Conservation (phyloP, 768 basidiomycete genomes). For the Galerina sulciceps region DNA sequence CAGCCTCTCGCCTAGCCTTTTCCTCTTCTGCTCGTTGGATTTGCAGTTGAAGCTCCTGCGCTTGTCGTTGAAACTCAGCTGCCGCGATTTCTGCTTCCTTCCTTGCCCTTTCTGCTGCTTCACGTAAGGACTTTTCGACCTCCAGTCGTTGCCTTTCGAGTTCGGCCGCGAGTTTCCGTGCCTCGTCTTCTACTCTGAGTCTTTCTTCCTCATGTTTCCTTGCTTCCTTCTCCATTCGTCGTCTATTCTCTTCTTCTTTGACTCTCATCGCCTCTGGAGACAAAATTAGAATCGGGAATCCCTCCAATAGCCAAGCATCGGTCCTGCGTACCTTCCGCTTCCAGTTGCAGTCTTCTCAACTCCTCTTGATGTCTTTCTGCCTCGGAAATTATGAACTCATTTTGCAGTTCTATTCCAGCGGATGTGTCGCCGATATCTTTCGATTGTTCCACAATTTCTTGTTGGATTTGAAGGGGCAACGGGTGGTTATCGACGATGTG, state of each 20-base stretch:
- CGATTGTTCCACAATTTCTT: conserved; percentile 54
- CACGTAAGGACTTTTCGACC: too few species aligned
- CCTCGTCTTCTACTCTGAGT: conserved; percentile 41
- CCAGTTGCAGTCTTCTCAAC: conserved; percentile 44
- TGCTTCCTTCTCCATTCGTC: conserved; percentile 49
- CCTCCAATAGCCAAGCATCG: background rate
- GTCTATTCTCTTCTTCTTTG: conserved; percentile 50
- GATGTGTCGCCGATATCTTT: conserved; percentile 52
- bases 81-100: too few species aligned
- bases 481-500: conserved; percentile 44
- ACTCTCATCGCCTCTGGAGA: conserved; percentile 36
- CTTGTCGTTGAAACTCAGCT: too few species aligned
- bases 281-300: background rate
- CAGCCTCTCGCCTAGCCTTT: too few species aligned
- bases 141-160: too few species aligned
- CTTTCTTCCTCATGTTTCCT: conserved; percentile 49
- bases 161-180: conserved; percentile 42
- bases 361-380: conserved; percentile 48
- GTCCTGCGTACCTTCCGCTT: conserved; percentile 39
- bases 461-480: conserved; percentile 52
- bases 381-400: conserved; percentile 47
- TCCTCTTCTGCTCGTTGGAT: too few species aligned
- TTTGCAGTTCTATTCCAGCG: conserved; percentile 55
- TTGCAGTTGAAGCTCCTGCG: too few species aligned
- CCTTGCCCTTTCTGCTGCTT: too few species aligned